Conservation (phyloP, 345 rosid genomes). For the Eucalyptus marginata region DNA sequence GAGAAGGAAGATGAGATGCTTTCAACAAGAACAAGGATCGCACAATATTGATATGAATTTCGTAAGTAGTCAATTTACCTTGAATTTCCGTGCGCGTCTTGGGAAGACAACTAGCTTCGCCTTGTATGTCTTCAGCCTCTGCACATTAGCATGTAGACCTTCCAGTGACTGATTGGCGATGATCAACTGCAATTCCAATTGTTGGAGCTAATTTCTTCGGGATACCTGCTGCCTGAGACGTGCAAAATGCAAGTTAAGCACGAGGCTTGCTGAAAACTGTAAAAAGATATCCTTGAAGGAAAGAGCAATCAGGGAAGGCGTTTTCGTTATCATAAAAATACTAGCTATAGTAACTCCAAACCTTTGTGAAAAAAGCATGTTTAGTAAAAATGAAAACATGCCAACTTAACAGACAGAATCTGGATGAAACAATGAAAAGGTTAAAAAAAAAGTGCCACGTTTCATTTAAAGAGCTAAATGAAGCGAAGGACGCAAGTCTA, state of each 20-base stretch:
- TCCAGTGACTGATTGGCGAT: conserved; percentile 71
- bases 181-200: conserved; percentile 70
- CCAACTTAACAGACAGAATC: neutral
- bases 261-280: neutral
- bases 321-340: too few species aligned
- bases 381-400: neutral
- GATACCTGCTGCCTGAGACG: conserved; percentile 59
- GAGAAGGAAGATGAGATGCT: neutral
- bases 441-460: neutral
- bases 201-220: conserved; percentile 83
- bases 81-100: conserved; percentile 42
- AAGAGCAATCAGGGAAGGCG: too few species aligned
- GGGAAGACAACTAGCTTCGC: conserved; percentile 88
- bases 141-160: conserved; percentile 69
- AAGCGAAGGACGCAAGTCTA: neutral
- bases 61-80: conserved; percentile 19
- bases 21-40: neutral
- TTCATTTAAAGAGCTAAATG: neutral
- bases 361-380: too few species aligned
- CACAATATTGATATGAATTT: neutral
- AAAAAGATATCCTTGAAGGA: neutral
- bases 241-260: neutral
- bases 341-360: too few species aligned
- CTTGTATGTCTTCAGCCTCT: conserved; percentile 86
- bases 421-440: neutral